phyloP scores from a whole-genome alignment of 225 moss, liverwort and hornwort species.

The Pseudisothecium myosuroides region DNA sequence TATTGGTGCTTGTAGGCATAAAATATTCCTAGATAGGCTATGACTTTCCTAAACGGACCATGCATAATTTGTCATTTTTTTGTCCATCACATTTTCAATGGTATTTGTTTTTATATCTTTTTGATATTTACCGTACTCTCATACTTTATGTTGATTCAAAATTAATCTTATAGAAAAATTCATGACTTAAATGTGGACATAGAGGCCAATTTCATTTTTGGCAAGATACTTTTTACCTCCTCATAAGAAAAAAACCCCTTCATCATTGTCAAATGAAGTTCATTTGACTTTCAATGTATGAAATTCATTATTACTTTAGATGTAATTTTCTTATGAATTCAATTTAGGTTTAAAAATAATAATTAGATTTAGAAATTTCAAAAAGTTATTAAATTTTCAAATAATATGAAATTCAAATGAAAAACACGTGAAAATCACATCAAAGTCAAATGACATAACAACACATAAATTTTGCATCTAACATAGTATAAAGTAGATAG shows the following conservation, averaged over 20 bases:
- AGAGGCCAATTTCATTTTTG: background rate
- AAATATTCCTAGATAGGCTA: background rate
- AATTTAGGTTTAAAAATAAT: background rate
- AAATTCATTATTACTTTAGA: background rate
- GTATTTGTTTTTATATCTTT: background rate
- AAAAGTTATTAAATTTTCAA: background rate
- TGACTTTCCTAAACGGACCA: background rate
- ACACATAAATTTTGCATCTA: background rate
- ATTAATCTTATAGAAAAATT: background rate
- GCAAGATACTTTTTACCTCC: background rate
- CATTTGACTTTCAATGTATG: background rate
- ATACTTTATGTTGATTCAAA: background rate
- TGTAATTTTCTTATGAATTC: background rate
- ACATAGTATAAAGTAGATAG: background rate
- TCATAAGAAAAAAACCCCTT: no score
- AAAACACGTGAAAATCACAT: background rate
- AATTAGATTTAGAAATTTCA: background rate
- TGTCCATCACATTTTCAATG: background rate
- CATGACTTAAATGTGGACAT: no score
- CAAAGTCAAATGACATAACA: background rate
- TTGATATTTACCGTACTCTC: background rate
- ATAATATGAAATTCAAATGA: background rate
- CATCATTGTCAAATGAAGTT: background rate
- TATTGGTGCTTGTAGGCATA: background rate
- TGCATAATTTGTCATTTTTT: background rate